A percentile compares a stretch with the other conserved stretches of the same genome.
Conservation (phyloP, 345 rosid genomes). For the Moricandia moricandioides region DNA sequence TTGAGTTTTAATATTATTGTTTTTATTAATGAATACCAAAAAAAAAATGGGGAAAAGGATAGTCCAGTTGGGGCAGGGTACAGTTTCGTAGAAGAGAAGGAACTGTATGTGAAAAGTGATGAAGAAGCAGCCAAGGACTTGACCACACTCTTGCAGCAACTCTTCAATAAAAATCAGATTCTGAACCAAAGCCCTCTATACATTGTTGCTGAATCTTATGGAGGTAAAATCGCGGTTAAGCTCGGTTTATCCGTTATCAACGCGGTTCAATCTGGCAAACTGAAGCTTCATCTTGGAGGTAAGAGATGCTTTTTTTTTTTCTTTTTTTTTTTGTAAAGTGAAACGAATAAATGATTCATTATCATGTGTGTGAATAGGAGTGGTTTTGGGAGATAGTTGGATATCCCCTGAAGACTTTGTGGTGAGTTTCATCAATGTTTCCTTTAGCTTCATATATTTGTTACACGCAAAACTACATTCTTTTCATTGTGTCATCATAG, state of each 20-base stretch:
- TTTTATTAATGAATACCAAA: not conserved
- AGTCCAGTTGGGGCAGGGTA: slow-evolving; percentile 82
- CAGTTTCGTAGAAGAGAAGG: slow-evolving; percentile 60
- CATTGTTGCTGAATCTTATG: slow-evolving; percentile 89
- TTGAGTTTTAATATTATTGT: not conserved
- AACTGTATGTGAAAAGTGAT: slow-evolving; percentile 63
- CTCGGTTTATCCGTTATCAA: slow-evolving; percentile 58
- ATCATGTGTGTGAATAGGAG: slow-evolving; percentile 45
- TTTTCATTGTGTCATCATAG: not conserved
- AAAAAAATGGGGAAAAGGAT: slow-evolving; percentile 42
- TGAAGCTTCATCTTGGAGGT: slow-evolving; percentile 82
- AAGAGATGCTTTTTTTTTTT: not conserved
- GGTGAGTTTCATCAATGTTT: slow-evolving; percentile 35
- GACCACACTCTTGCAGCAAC: slow-evolving; percentile 50
- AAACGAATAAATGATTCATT: not conserved
- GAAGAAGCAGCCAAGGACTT: slow-evolving; percentile 83
- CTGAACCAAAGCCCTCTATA: slow-evolving; percentile 67
- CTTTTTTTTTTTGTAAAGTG: not conserved
- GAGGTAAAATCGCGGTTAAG: slow-evolving; percentile 84
- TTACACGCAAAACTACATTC: not conserved
- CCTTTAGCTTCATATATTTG: not conserved
- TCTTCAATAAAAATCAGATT: slow-evolving; percentile 46
- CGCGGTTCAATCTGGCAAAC: slow-evolving; percentile 58
- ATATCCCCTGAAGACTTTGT: slow-evolving; percentile 95
- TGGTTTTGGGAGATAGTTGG: slow-evolving; percentile 82